Evolutionary conservation across 2,329 filamentous ascomycete species (phyloP), one percentile per base, ranked within the genome.

Genomic region (Periconia macrospinosa): DNA sequence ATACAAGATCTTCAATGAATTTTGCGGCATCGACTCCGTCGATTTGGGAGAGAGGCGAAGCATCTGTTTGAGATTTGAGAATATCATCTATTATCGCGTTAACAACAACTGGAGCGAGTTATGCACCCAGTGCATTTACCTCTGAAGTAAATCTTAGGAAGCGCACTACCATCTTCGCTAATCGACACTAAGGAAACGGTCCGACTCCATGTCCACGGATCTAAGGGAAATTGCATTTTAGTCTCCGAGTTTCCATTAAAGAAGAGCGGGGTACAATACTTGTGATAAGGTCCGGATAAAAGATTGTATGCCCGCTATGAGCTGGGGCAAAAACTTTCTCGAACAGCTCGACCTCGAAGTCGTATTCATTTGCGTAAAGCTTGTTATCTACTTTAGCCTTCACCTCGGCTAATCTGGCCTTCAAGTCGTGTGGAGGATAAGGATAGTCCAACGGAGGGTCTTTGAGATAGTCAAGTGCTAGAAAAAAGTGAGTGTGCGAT

Each of bases 321-420:
- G 56, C 58, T 19, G 49, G 49, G 7, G 48, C 49, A 30, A 50
- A 50, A 17, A 45, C 49, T 49, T 60, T 58, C 15, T 33, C 49
- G 9, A 65, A 46, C 20, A 65, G 41, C n/a, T 58, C 71, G 9
- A 56, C 47, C 55, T 75, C 68, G 20, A 74, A 70, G 15, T 72
- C 70, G 47, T 69, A 74, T 48, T 74, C 71, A 33, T 67, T 70
- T 3, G 49, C 45, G 50, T 73, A 75, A 7, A 45, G 42, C 1
- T 56, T 57, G 30, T 53, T 49, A 0, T 57, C 42, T 2, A 74
- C 58, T 30, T 41, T 50, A 6, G 15, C 9, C 23, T 50, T 50
- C 15, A 50, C 42, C 11, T 45, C 42, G n/a, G n/a, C 49, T 15
- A 50, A 9, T 30, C 33, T 35, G 18, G 42, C 49, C 11, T 37